Percentiles rank a stretch among this genome's conserved stretches.
These are phyloP conservation scores for Alternaria alternata DNA, from an alignment of 2,329 filamentous ascomycete genomes.

Conservation along the genomic window DNA sequence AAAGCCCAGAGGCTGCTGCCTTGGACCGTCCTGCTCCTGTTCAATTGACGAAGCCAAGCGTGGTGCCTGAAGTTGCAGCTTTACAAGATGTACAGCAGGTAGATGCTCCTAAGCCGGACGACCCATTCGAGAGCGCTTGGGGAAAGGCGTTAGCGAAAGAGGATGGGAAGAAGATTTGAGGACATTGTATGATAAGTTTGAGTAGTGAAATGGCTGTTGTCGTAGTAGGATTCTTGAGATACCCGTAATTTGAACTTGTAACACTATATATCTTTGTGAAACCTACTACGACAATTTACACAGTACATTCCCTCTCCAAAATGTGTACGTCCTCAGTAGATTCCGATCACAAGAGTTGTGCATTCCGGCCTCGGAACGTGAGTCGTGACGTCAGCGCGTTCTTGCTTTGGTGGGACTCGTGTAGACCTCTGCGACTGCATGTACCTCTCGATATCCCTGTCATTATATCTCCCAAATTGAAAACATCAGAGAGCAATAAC, in stretches of 20 bases:
- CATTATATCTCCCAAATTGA: neutral
- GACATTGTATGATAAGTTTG: conserved; percentile 7
- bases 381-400: conserved; percentile 35
- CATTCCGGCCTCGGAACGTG: conserved; percentile 17
- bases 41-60: conserved; percentile 52
- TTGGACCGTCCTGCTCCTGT: conserved; percentile 48
- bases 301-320: neutral
- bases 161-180: conserved; percentile 40
- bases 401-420: conserved; percentile 6
- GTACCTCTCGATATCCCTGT: neutral
- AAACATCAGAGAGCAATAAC: neutral
- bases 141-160: conserved; percentile 66
- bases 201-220: neutral
- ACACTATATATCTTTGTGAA: neutral
- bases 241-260: conserved; percentile 28
- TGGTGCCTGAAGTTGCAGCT: conserved; percentile 63
- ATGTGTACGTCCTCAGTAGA: neutral
- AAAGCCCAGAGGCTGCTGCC: conserved; percentile 49
- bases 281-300: neutral
- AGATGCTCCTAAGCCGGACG: conserved; percentile 50
- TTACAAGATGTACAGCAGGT: conserved; percentile 56
- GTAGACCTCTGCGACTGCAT: neutral
- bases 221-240: conserved; percentile 21
- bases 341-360: conserved; percentile 3
- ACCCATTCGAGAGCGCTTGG: conserved; percentile 74